These are phyloP conservation scores for Botrytis tulipae DNA, from an alignment of 2,329 filamentous ascomycete species.

Conservation along the genomic window DNA sequence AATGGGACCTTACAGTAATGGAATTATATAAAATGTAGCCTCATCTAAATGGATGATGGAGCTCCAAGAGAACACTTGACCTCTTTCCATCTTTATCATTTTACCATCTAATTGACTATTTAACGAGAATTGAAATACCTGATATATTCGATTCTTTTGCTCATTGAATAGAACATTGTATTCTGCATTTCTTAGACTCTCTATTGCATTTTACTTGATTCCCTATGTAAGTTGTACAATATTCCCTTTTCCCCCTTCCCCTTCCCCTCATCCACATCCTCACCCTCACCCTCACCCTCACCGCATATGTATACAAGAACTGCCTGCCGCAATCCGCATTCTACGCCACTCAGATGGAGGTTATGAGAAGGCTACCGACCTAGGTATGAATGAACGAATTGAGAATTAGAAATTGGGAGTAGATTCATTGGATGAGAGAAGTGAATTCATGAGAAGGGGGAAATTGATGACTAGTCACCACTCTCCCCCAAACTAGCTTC, in stretches of 20 bases:
- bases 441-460: neutral
- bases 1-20: slow-evolving; percentile 11
- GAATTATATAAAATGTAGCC: slow-evolving; percentile 15
- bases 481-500: neutral
- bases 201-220: neutral
- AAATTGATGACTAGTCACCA: neutral
- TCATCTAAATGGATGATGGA: slow-evolving; percentile 3
- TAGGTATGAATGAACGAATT: neutral
- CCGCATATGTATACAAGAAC: slow-evolving; percentile 11
- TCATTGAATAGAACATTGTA: neutral
- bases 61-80: slow-evolving; percentile 18
- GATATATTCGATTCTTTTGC: neutral
- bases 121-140: neutral
- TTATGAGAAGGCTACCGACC: neutral
- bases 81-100: slow-evolving; percentile 2
- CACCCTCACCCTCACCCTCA: neutral
- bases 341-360: neutral
- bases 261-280: neutral
- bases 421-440: neutral
- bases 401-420: neutral
- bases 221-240: slow-evolving; percentile 15
- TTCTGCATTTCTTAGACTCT: neutral
- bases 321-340: slow-evolving; percentile 16
- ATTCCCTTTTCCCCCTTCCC: neutral
- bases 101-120: neutral